Base-by-base conservation (phyloP, 345 rosid species). In the Triadica sebifera region DNA sequence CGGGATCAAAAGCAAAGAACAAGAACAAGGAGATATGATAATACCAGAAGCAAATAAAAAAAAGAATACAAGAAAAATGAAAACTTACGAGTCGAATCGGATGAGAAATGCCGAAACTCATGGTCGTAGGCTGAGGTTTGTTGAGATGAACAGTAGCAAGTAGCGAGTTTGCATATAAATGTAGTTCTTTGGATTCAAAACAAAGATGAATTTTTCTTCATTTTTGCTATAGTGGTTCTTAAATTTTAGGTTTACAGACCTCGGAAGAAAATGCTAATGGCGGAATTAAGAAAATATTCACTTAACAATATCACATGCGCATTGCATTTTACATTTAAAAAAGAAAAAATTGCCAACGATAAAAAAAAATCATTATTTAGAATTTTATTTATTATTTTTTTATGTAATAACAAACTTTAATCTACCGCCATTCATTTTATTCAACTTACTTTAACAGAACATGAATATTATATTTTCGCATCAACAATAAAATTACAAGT, bases 61-160 rank as follows among this genome's bases (percentile, higher is more conserved):
- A 17, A 65, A 41, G n/a, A 71, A n/a, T 10, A 49, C 52, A 73
- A 9, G 12, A 5, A 29, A 55, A 60, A 22, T 20, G 46, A 2
- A 12, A 64, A 77, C 90, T 86, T 76, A 89, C 91, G 57, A 80
- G 83, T 85, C 71, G 61, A 74, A 71, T 17, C 67, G 46, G 74
- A 77, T 47, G 73, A 65, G 76, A 59, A 71, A 83, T 77, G 72
- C 57, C 83, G 55, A 78, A 61, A 81, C 75, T 81, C 90, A 87
- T 85, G 34, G 78, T 82, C 58, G 63, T 29, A 7, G 12, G 38
- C 0, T 37, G 39, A 61, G 19, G 65, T 34, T 29, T 1, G 19
- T 15, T 34, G 19, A n/a, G 39, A 61, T 55, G 25, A 55, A 55
- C 59, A 55, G 25, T 6, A 55, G 59, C 19, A 55, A 51, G 57